Evolutionary conservation across 2,329 filamentous ascomycete genomes (phyloP).

Genomic region (Penicillium sp.): DNA sequence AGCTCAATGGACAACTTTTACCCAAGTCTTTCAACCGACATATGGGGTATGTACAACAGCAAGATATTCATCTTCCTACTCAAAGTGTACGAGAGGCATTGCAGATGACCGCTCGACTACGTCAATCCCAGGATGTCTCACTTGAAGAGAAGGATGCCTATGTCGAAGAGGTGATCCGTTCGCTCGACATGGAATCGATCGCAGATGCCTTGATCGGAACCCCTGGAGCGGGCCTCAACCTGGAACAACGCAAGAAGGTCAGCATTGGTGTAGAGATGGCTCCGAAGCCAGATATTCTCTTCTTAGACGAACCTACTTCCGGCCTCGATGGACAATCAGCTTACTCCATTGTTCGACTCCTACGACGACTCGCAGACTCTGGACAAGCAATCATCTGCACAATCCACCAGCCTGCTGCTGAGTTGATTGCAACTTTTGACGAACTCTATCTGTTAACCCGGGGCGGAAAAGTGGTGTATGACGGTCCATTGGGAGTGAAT

Average conservation of each 20-base stretch:
- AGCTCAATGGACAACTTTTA: too few species aligned
- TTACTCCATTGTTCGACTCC: slow-evolving; percentile 56
- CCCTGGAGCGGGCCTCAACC: slow-evolving; percentile 58
- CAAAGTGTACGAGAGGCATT: slow-evolving; percentile 63
- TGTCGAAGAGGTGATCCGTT: slow-evolving; percentile 61
- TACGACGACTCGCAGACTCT: slow-evolving; percentile 56
- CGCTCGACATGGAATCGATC: slow-evolving; percentile 66
- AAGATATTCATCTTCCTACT: slow-evolving; percentile 36
- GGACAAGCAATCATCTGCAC: slow-evolving; percentile 58
- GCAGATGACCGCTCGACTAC: slow-evolving; percentile 61
- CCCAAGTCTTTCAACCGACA: slow-evolving; percentile 41
- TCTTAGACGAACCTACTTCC: slow-evolving; percentile 60
- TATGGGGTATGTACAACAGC: neutral
- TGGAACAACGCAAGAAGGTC: slow-evolving; percentile 40
- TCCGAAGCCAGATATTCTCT: slow-evolving; percentile 52
- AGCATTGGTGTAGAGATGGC: slow-evolving; percentile 29
- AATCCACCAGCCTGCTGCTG: slow-evolving; percentile 58
- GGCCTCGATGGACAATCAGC: slow-evolving; percentile 58
- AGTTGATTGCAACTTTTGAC: slow-evolving; percentile 57
- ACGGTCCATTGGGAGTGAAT: too few species aligned
- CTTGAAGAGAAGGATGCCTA: slow-evolving; percentile 62
- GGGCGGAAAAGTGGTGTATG: slow-evolving; percentile 37
- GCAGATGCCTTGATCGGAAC: slow-evolving; percentile 64
- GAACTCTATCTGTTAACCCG: slow-evolving; percentile 52
- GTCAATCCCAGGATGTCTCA: slow-evolving; percentile 58